These are phyloP conservation scores for Letharia columbiana DNA, from an alignment of 495 filamentous ascomycete genomes.

Conservation along the genomic window DNA sequence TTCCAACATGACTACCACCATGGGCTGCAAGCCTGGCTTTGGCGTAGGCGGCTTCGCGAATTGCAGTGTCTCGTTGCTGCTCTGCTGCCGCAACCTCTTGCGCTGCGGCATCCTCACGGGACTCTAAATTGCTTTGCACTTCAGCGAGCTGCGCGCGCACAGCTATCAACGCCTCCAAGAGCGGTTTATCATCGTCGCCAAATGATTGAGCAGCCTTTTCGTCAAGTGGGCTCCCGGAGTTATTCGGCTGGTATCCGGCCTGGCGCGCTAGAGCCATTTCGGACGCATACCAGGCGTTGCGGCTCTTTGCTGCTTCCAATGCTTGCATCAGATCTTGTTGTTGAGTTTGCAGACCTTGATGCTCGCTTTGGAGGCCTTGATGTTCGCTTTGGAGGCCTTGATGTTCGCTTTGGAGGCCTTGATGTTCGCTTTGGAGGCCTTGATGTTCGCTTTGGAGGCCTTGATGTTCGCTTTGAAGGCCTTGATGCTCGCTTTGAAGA, in stretches of 20 bases:
- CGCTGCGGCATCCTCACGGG: slow-evolving; percentile 74
- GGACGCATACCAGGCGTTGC: slow-evolving; percentile 95
- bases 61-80: slow-evolving; percentile 82
- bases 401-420: slow-evolving; percentile 11
- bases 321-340: slow-evolving; percentile 58
- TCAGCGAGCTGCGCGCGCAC: slow-evolving; percentile 79
- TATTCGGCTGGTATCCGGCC: slow-evolving; percentile 70
- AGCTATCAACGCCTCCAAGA: slow-evolving; percentile 85
- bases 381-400: slow-evolving; percentile 21
- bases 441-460: slow-evolving; percentile 10
- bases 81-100: slow-evolving; percentile 88
- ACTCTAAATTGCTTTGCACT: slow-evolving; percentile 78
- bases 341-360: slow-evolving; percentile 14
- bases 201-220: slow-evolving; percentile 66
- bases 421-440: slow-evolving; percentile 12
- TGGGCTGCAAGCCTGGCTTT: slow-evolving; percentile 87
- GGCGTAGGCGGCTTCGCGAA: slow-evolving; percentile 88
- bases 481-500: slow-evolving; percentile 10
- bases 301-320: slow-evolving; percentile 68
- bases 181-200: slow-evolving; percentile 79
- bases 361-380: slow-evolving; percentile 23
- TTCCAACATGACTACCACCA: slow-evolving; percentile 59
- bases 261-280: slow-evolving; percentile 85
- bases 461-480: slow-evolving; percentile 13
- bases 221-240: slow-evolving; percentile 68